Evolutionary conservation across 2,329 filamentous ascomycete genomes (phyloP).

Genomic region (Diaporthe destruens): DNA sequence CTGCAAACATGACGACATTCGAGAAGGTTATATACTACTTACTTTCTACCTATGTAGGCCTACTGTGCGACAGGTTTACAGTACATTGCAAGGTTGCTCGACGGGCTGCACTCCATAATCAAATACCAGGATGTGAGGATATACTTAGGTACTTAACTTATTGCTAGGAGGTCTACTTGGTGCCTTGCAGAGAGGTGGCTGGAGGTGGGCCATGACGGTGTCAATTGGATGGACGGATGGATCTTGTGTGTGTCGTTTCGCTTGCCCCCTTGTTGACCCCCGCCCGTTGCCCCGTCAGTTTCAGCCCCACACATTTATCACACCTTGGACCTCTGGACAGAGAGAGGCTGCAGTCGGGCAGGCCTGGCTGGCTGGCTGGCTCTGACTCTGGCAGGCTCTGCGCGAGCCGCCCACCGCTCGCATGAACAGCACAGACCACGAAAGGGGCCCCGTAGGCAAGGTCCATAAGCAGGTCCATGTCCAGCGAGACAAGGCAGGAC

Average conservation of each 20-base stretch:
- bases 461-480: slow-evolving; percentile 40
- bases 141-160: too few relatives aligned
- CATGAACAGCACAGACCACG: slow-evolving; percentile 42
- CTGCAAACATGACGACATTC: too few relatives aligned
- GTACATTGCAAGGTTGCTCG: too few relatives aligned
- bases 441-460: slow-evolving; percentile 31
- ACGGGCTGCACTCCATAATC: background rate
- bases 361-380: background rate
- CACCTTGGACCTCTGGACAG: background rate
- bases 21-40: too few relatives aligned
- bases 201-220: slow-evolving; percentile 1
- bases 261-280: slow-evolving; percentile 10
- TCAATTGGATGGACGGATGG: background rate
- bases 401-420: slow-evolving; percentile 7
- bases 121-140: too few relatives aligned
- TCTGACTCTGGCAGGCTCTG: slow-evolving; percentile 8
- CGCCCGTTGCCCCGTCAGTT: slow-evolving; percentile 36
- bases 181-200: background rate
- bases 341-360: background rate
- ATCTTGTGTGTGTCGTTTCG: slow-evolving; percentile 5
- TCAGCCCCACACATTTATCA: slow-evolving; percentile 20
- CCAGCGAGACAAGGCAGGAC: slow-evolving; percentile 20
- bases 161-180: too few relatives aligned
- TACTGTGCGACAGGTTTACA: too few relatives aligned
- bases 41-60: too few relatives aligned